These are phyloP conservation scores for Petunia hybrid DNA, from an alignment of 305 asterid genomes.

Conservation along the genomic window DNA sequence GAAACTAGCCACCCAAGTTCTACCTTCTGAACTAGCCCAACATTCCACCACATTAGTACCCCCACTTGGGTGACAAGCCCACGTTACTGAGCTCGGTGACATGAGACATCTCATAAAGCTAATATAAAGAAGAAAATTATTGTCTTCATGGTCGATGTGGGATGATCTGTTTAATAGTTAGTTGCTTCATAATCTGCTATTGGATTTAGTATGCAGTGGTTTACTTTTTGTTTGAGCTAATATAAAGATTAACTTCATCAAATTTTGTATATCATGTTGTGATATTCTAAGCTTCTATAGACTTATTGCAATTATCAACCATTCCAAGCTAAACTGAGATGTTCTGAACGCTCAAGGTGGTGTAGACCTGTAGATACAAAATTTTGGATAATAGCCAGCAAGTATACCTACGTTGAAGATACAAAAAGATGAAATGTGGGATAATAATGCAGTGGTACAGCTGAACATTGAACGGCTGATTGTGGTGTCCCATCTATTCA, in stretches of 20 bases:
- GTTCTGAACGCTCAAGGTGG: background rate
- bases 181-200: background rate
- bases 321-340: background rate
- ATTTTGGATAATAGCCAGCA: too few species aligned
- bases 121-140: background rate
- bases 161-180: background rate
- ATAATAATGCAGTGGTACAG: background rate
- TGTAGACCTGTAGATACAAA: too few species aligned
- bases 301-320: background rate
- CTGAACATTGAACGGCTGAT: background rate
- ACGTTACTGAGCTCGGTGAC: background rate
- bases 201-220: background rate
- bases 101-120: background rate
- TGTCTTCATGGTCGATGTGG: background rate
- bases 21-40: background rate
- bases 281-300: background rate
- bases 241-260: background rate
- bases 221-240: background rate
- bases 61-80: conserved; percentile 18
- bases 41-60: background rate
- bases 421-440: background rate
- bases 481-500: too few species aligned
- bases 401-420: too few species aligned
- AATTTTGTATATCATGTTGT: background rate
- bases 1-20: background rate